Base-by-base conservation (phyloP, 805 yeast genomes). In the Alloascoidea africana region DNA sequence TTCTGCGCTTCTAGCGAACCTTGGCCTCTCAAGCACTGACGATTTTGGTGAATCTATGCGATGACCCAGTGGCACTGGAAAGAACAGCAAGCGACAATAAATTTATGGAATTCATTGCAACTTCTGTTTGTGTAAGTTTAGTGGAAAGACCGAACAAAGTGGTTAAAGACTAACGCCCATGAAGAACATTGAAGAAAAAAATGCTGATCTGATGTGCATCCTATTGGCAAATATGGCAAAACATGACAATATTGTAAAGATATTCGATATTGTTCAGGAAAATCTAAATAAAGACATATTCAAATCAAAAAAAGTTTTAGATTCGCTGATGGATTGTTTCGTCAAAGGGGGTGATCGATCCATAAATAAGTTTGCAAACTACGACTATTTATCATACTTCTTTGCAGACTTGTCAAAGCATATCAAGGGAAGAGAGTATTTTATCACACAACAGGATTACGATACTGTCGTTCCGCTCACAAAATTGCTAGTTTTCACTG, bases 391-490 rank as follows among this genome's bases (percentile, higher is more conserved):
- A 44, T 70, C 94, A 1, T 85, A 77, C 54, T 84, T 84, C 53
- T 87, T 91, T 57, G 87, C 94, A 11, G 96, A 89, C 52, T 62
- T 85, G 35, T 84, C 96, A 1, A 70, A 96, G 46, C 80, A 77
- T 48, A 59, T 62, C 27, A 56, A 58, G 38, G 89, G 89, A n/a
- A 33, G 42, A 5, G 66, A 69, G 35, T 86, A 85, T 56, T 84
- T 86, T 49, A 70, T 78, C 34, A 68, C 77, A 2, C 65, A 67
- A 46, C 94, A 82, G 58, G 65, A 52, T 3, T 84, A 84, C 51
- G 95, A 85, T 52, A 62, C 58, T 14, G 78, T 82, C 14, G 76
- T 81, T 14, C 95, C 95, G 27, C 57, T 85, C 16, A 73, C 86
- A n/a, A 84, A 84, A 52, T 57, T 86, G 17, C 62, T 83, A 42